Percentiles rank a stretch among this genome's conserved stretches.
Evolutionary conservation across 768 basidiomycete genomes (phyloP).

Genomic region (Suillus weaverae): DNA sequence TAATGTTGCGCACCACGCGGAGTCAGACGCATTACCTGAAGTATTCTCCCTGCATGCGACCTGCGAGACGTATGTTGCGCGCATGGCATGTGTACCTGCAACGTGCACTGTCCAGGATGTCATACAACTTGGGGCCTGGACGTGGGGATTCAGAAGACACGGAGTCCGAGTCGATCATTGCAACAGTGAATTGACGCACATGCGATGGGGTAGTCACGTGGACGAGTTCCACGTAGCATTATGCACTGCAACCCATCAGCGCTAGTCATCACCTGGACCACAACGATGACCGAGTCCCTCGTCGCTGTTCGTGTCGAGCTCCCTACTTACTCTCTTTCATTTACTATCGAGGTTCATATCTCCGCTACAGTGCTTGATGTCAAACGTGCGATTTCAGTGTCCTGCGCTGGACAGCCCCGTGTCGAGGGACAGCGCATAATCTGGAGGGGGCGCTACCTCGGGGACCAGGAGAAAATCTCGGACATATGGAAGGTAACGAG

Average conservation of each 20-base stretch:
- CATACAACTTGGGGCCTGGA: neutral
- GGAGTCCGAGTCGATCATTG: too few species aligned
- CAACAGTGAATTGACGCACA: neutral
- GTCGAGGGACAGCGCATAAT: constrained; percentile 76
- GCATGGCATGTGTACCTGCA: neutral
- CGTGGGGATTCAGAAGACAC: neutral
- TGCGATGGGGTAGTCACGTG: constrained; percentile 21
- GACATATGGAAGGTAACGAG: constrained; percentile 68
- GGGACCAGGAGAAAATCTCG: constrained; percentile 62
- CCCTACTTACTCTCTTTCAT: constrained; percentile 71
- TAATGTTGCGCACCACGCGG: neutral
- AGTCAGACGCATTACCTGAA: neutral
- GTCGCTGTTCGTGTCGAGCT: constrained; percentile 64
- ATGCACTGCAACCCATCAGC: neutral
- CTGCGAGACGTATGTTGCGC: neutral
- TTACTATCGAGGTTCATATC: constrained; percentile 50
- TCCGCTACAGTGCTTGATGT: constrained; percentile 57
- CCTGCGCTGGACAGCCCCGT: constrained; percentile 64
- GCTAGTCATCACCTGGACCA: neutral
- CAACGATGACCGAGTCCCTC: constrained; percentile 28
- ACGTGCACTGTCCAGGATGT: neutral
- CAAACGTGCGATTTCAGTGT: constrained; percentile 61
- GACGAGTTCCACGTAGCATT: constrained; percentile 30
- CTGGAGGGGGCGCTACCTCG: constrained; percentile 68
- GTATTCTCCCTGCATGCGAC: neutral